These are phyloP conservation scores for Pyrenochaeta sp. DNA, from an alignment of 2,329 filamentous ascomycete genomes.

Conservation along the genomic window DNA sequence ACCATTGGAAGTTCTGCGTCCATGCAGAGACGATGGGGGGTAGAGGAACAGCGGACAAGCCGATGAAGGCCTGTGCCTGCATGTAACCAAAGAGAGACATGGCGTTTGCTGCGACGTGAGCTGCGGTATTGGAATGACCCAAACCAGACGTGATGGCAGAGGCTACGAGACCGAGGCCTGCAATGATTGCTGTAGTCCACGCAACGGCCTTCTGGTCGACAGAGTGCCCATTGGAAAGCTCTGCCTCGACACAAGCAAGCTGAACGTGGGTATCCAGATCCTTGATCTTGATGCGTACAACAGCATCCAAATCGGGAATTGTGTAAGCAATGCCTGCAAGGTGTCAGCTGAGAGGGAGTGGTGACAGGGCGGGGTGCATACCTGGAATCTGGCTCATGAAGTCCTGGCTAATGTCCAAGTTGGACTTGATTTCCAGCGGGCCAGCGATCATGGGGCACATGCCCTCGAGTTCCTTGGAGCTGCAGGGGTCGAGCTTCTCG, in stretches of 20 bases:
- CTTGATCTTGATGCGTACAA: conserved; percentile 82
- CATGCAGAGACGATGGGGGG: conserved; percentile 90
- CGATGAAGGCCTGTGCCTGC: conserved; percentile 91
- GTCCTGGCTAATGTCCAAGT: conserved; percentile 63
- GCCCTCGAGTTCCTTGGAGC: conserved; percentile 68
- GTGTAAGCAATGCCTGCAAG: conserved; percentile 76
- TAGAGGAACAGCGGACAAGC: conserved; percentile 79
- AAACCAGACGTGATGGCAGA: conserved; percentile 90
- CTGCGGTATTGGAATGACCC: conserved; percentile 91
- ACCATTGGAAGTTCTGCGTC: conserved; percentile 99
- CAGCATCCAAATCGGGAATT: conserved; percentile 89
- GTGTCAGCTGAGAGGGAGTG: conserved; percentile 15
- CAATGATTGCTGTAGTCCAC: conserved; percentile 88
- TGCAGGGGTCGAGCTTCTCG: conserved; percentile 77
- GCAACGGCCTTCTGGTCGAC: conserved; percentile 88
- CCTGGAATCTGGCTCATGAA: conserved; percentile 73
- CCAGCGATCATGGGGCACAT: conserved; percentile 92
- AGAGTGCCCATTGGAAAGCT: conserved; percentile 89
- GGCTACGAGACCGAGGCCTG: conserved; percentile 80
- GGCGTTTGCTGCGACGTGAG: conserved; percentile 91
- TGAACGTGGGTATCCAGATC: conserved; percentile 67
- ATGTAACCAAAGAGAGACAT: conserved; percentile 95
- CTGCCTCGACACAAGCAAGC: conserved; percentile 86
- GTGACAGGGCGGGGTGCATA: conserved; percentile 36
- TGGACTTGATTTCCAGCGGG: conserved; percentile 78